Evolutionary conservation across 2,329 filamentous ascomycete species (phyloP).

Genomic region (Cladosporium velox): DNA sequence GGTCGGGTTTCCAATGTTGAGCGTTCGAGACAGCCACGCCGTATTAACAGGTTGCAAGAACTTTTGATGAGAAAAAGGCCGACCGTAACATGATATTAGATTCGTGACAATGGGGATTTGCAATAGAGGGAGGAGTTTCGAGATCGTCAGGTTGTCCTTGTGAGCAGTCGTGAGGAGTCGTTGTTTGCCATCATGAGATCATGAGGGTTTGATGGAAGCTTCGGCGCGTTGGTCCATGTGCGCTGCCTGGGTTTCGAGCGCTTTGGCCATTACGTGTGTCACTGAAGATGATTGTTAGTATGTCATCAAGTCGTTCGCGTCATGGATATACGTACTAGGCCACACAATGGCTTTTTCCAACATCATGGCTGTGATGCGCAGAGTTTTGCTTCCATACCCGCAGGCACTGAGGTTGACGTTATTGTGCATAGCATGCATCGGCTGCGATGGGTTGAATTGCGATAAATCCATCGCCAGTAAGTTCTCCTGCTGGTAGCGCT

Average conservation of each 20-base stretch:
- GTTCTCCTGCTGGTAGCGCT: conserved; percentile 61
- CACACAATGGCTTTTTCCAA: conserved; percentile 87
- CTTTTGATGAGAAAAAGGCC: conserved; percentile 1
- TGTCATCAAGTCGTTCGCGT: background rate
- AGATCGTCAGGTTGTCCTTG: background rate
- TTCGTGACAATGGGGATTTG: background rate
- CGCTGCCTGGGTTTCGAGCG: conserved; percentile 64
- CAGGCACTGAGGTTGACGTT: conserved; percentile 53
- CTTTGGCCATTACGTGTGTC: conserved; percentile 68
- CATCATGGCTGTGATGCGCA: conserved; percentile 82
- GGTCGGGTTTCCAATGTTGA: background rate
- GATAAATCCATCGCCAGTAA: conserved; percentile 53
- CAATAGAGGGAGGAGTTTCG: background rate
- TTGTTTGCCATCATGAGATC: background rate
- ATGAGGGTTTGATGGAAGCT: conserved; percentile 38
- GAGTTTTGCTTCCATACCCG: conserved; percentile 81
- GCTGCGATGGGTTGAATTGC: conserved; percentile 47
- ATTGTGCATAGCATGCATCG: conserved; percentile 45
- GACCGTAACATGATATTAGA: background rate
- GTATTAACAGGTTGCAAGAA: conserved; percentile 13
- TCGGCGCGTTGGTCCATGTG: conserved; percentile 64
- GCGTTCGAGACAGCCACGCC: background rate
- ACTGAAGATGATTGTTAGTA: conserved; percentile 46
- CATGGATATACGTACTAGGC: conserved; percentile 67
- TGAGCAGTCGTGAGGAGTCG: background rate